These are phyloP conservation scores for Borealophlyctis nickersoniae DNA, from an alignment of 192 early-diverging fungal genomes.

Conservation along the genomic window DNA sequence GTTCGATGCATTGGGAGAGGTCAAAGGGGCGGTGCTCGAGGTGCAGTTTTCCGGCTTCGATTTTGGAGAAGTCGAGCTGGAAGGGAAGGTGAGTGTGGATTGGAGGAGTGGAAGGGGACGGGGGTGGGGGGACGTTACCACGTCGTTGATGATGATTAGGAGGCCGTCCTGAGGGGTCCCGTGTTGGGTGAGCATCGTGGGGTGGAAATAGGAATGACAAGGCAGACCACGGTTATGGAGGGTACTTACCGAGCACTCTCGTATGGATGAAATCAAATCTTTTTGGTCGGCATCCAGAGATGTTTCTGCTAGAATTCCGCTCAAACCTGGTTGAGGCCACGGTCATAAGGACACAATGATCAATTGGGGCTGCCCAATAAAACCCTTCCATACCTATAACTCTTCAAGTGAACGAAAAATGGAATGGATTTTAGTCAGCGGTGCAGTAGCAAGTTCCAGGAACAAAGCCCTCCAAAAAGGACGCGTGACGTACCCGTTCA, in stretches of 20 bases:
- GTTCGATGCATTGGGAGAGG: conserved; percentile 18
- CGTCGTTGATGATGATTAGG: conserved; percentile 26
- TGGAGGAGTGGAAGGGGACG: neutral
- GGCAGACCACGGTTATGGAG: no score
- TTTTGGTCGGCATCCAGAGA: conserved; percentile 25
- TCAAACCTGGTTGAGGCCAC: no score
- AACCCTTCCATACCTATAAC: no score
- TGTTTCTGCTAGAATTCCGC: conserved; percentile 21
- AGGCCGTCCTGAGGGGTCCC: conserved; percentile 27
- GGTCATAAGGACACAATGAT: no score
- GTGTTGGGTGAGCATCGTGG: no score
- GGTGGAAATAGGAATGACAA: no score
- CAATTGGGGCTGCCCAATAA: no score
- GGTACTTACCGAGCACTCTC: no score
- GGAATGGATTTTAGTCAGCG: no score
- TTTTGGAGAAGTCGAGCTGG: conserved; percentile 21
- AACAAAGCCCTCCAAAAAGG: no score
- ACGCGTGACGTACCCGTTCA: conserved; percentile 25
- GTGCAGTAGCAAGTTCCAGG: no score
- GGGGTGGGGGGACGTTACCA: neutral
- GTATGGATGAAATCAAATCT: conserved; percentile 18
- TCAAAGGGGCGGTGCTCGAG: conserved; percentile 22
- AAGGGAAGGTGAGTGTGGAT: neutral
- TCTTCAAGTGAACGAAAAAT: no score
- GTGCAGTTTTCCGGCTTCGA: conserved; percentile 23